These are phyloP conservation scores for Hamigera avellanea DNA, from an alignment of 495 filamentous ascomycete species.

Conservation along the genomic window DNA sequence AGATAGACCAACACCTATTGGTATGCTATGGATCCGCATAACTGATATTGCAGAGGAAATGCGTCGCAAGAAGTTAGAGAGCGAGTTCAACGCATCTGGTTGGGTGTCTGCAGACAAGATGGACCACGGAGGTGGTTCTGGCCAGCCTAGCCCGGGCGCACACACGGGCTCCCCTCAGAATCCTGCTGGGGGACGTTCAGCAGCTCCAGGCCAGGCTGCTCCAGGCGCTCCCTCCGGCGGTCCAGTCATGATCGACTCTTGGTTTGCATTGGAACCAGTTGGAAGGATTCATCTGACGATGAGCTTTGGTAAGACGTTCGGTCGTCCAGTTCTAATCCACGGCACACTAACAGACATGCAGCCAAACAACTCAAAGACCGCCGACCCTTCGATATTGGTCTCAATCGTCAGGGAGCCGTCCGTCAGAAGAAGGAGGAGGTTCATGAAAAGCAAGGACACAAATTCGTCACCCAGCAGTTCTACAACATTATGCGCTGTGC, in stretches of 20 bases:
- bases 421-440: constrained; percentile 95
- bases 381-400: constrained; percentile 70
- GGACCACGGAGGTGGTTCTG: constrained; percentile 40
- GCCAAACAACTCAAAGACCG: constrained; percentile 59
- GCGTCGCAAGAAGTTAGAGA: constrained; percentile 92
- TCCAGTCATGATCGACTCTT: constrained; percentile 74
- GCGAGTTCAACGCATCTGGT: constrained; percentile 77
- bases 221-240: constrained; percentile 32
- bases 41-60: constrained; percentile 97
- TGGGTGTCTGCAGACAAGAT: constrained; percentile 97
- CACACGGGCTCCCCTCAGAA: constrained; percentile 21
- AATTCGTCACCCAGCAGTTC: constrained; percentile 94
- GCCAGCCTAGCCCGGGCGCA: constrained; percentile 33
- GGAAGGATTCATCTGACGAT: constrained; percentile 80
- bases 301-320: constrained; percentile 58
- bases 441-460: constrained; percentile 97
- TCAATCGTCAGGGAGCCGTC: constrained; percentile 91
- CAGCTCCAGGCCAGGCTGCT: constrained; percentile 11
- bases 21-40: constrained; percentile 90
- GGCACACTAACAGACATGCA: constrained; percentile 27
- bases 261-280: constrained; percentile 94
- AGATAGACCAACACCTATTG: constrained; percentile 85
- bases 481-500: constrained; percentile 99
- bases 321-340: not conserved
- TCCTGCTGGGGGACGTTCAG: constrained; percentile 13